Conservation (phyloP, 768 basidiomycete genomes). For the Phylloporus sp. region DNA sequence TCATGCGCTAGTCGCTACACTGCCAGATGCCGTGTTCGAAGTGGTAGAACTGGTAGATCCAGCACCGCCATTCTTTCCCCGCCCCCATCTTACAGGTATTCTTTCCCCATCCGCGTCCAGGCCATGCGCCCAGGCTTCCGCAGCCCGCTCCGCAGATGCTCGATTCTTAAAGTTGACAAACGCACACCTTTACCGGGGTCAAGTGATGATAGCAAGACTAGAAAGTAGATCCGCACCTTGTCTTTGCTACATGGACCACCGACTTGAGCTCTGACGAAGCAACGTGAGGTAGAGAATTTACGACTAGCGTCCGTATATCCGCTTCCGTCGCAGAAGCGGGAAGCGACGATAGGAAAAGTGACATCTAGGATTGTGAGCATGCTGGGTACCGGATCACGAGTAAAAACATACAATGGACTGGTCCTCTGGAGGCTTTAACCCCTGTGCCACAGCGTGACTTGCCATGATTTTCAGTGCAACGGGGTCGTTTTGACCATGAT, state of each 20-base stretch:
- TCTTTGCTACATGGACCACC: slow-evolving; percentile 79
- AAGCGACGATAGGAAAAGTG: slow-evolving; percentile 78
- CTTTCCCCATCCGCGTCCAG: slow-evolving; percentile 78
- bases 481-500: slow-evolving; percentile 88
- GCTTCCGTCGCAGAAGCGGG: slow-evolving; percentile 66
- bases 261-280: slow-evolving; percentile 70
- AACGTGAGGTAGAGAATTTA: slow-evolving; percentile 60
- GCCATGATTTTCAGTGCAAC: slow-evolving; percentile 88
- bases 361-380: slow-evolving; percentile 50
- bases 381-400: background rate
- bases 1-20: slow-evolving; percentile 11
- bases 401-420: slow-evolving; percentile 62
- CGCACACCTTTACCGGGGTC: slow-evolving; percentile 61
- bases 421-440: slow-evolving; percentile 89
- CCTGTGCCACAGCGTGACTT: slow-evolving; percentile 73
- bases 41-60: slow-evolving; percentile 13
- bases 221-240: slow-evolving; percentile 43
- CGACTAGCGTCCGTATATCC: slow-evolving; percentile 66
- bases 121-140: slow-evolving; percentile 86
- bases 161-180: slow-evolving; percentile 93
- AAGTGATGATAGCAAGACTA: background rate
- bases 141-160: slow-evolving; percentile 77
- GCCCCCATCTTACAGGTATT: slow-evolving; percentile 83
- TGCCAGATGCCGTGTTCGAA: slow-evolving; percentile 2
- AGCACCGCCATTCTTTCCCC: slow-evolving; percentile 48